Base-by-base conservation (phyloP, 768 basidiomycete species). In the Agaricus subrufescens region DNA sequence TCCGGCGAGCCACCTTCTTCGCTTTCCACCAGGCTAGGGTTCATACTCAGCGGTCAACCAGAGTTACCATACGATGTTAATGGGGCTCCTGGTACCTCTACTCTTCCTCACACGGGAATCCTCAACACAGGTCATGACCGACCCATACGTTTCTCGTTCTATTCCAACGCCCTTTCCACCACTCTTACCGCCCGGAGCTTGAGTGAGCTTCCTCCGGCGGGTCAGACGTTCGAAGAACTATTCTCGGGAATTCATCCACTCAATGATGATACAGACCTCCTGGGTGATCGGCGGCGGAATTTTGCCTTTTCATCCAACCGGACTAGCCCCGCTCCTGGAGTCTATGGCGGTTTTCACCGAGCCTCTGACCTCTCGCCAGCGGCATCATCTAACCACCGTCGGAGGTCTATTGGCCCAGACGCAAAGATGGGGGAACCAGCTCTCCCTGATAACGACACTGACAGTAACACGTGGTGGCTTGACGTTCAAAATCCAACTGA, bases 91-190 rank as follows among this genome's bases (percentile, higher is more conserved):
- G 48, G 49, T 15, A 54, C 61, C 8, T 52, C 66, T 39, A 61
- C 59, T 14, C 60, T 63, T 38, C 30, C 48, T 61, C 23, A 71
- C 60, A 49, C 48, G 6, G 74, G 73, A 6, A 74, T 79, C 49
- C 69, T 78, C 25, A 72, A 76, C 50, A 75, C 77, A 3, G 84
- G 80, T 0, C 87, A 94, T 60, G 93, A 94, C 64, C 78, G 94
- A 64, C 96, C 95, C 8, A 98, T 98, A 66, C 83, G 97, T 45
- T 99, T 98, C 73, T 98, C 97, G 0, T 99, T 98, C 74, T 99
- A 98, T 72, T 98, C 93, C 15, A 98, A 97, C 64, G 81, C 88
- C 3, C 75, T 97, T 48, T 85, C 87, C 2, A 89, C 94, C 0
- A 98, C 97, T 1, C 98, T 99, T 47, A 96, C 98, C 73, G 91